Conservation (phyloP, 192 early-diverging fungal genomes). For the Coemansia umbellata region DNA sequence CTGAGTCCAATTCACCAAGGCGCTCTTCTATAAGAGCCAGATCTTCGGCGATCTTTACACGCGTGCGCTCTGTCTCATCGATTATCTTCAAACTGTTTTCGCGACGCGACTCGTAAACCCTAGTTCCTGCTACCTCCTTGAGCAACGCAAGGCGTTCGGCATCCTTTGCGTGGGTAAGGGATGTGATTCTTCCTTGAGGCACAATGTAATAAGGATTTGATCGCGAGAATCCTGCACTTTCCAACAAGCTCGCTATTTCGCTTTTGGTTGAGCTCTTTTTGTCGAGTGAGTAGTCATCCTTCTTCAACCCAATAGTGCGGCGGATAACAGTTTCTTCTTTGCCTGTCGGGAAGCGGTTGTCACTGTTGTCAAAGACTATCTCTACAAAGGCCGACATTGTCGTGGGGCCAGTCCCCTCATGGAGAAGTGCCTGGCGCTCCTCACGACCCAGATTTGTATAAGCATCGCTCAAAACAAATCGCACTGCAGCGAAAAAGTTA, state of each 20-base stretch:
- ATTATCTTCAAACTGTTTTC: constrained; percentile 88
- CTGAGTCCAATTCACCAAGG: constrained; percentile 82
- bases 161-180: constrained; percentile 93
- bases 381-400: constrained; percentile 97
- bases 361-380: constrained; percentile 94
- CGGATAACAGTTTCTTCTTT: constrained; percentile 86
- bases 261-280: constrained; percentile 85
- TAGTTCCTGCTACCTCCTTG: constrained; percentile 97
- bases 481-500: constrained; percentile 94
- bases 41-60: constrained; percentile 84
- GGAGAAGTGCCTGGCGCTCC: constrained; percentile 88
- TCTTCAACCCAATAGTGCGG: constrained; percentile 92
- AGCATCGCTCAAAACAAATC: constrained; percentile 94
- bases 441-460: constrained; percentile 91
- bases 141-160: constrained; percentile 81
- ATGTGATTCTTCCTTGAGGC: constrained; percentile 89
- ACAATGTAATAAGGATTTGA: constrained; percentile 99
- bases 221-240: constrained; percentile 92
- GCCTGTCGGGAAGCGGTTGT: constrained; percentile 93
- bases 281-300: constrained; percentile 98
- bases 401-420: constrained; percentile 87
- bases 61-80: constrained; percentile 80
- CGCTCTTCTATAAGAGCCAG: constrained; percentile 85
- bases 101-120: constrained; percentile 90
- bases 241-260: constrained; percentile 91